phyloP scores from a whole-genome alignment of 2,329 filamentous ascomycete species.

The Leptosphaerulina australis region DNA sequence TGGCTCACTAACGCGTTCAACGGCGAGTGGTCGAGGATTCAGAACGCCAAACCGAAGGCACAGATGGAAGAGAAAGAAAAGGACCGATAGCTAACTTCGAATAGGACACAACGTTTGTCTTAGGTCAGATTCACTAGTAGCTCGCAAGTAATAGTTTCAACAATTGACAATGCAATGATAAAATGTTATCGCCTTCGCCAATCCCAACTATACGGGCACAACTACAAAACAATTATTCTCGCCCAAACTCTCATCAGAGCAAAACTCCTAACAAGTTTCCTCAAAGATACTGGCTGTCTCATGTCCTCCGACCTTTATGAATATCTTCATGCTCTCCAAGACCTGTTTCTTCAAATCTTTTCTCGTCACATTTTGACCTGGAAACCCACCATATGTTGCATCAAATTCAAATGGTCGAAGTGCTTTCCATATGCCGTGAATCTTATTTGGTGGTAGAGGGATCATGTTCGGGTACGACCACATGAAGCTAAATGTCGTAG shows the following conservation, averaged over 20 bases:
- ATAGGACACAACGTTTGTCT: not conserved
- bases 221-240: no score
- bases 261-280: conserved; percentile 23
- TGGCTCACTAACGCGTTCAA: conserved; percentile 99
- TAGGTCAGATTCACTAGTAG: not conserved
- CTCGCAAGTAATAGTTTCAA: not conserved
- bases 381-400: conserved; percentile 71
- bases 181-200: not conserved
- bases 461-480: conserved; percentile 68
- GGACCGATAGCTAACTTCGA: conserved; percentile 12
- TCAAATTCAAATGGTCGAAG: conserved; percentile 67
- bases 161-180: not conserved
- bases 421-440: conserved; percentile 72
- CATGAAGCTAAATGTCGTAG: conserved; percentile 69
- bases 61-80: conserved; percentile 31
- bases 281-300: conserved; percentile 49
- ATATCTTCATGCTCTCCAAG: conserved; percentile 78
- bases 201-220: no score
- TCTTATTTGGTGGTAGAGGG: conserved; percentile 67
- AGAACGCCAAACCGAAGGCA: conserved; percentile 57
- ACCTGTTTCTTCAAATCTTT: conserved; percentile 66
- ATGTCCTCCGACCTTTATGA: conserved; percentile 62
- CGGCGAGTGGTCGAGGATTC: conserved; percentile 80
- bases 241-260: not conserved
- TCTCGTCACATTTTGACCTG: conserved; percentile 65